Evolutionary conservation across 75 land plant genomes (phyloP).

Genomic region (Selaginella tamariscina): DNA sequence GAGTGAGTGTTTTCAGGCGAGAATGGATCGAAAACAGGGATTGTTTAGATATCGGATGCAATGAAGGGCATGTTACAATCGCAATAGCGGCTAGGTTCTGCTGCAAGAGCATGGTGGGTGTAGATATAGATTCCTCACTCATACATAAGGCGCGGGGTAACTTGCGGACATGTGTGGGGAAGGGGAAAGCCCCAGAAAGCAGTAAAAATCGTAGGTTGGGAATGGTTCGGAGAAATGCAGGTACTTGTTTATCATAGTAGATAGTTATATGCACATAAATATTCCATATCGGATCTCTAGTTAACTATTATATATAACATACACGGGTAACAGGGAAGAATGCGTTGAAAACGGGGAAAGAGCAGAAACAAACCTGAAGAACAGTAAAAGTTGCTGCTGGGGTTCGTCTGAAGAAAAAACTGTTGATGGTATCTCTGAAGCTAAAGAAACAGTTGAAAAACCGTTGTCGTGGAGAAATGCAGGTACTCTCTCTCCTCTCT

Average conservation of each 20-base stretch:
- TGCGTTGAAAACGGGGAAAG: slow-evolving; percentile 8
- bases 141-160: slow-evolving; percentile 18
- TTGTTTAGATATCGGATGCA: slow-evolving; percentile 8
- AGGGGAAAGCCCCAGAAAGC: neutral
- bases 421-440: too few species aligned
- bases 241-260: too few species aligned
- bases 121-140: slow-evolving; percentile 66
- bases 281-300: too few species aligned
- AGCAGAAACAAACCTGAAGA: too few species aligned
- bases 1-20: neutral
- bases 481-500: too few species aligned
- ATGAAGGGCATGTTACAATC: slow-evolving; percentile 33
- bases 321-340: slow-evolving; percentile 5
- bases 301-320: too few species aligned
- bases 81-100: slow-evolving; percentile 56
- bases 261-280: too few species aligned
- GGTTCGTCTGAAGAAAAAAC: too few species aligned
- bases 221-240: neutral
- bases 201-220: too few species aligned
- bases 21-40: slow-evolving; percentile 12
- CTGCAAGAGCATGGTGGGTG: slow-evolving; percentile 58
- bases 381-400: too few species aligned
- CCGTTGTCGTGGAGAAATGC: neutral
- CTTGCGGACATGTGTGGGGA: slow-evolving; percentile 5
- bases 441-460: slow-evolving; percentile 7